Base-by-base conservation (phyloP, 805 yeast genomes). In the Candida loeiensis region DNA sequence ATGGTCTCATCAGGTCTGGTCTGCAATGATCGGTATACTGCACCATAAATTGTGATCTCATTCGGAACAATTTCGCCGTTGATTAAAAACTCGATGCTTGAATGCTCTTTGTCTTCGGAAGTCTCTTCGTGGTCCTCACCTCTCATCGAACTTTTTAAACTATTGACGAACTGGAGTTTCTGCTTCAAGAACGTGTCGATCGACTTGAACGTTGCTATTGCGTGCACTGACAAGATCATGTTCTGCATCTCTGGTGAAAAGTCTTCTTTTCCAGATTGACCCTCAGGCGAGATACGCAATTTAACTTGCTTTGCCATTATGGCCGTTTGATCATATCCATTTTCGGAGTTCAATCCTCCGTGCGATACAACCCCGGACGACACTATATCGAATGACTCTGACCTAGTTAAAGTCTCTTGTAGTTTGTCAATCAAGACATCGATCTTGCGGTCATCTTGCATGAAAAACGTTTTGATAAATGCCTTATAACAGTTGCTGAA, bases 21-120 rank as follows among this genome's bases (percentile, higher is more conserved):
- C 53, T 75, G 73, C 11, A 74, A 54, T 2, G 76, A 62, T 36
- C 75, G 73, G 54, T 79, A 80, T 4, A 84, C 65, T 0, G 88
- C 90, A 1, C 93, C 93, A 59, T 80, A 85, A 2, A 87, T 72
- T 0, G 95, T 86, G 0, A 85, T 77, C 37, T 77, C 85, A 27
- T 67, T 66, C 2, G 87, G 82, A 19, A 85, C 66, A 0, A 59
- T 63, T 41, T 77, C 79, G 3, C 75, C 86, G 45, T 79, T 68
- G 9, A 81, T 61, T 1, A 63, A 61, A 53, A 86, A 86, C 40
- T 79, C 83, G 39, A 81, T 63, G 37, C 69, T 40, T 2, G 35
- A 9, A 19, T 58, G 24, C 20, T 36, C 40, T 46, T 13, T 44
- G 53, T 14, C 24, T 34, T 39, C 48, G 13, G 25, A 37, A n/a